Evolutionary conservation across 768 basidiomycete genomes (phyloP).

Genomic region (Coprinellus aureogranulatus): DNA sequence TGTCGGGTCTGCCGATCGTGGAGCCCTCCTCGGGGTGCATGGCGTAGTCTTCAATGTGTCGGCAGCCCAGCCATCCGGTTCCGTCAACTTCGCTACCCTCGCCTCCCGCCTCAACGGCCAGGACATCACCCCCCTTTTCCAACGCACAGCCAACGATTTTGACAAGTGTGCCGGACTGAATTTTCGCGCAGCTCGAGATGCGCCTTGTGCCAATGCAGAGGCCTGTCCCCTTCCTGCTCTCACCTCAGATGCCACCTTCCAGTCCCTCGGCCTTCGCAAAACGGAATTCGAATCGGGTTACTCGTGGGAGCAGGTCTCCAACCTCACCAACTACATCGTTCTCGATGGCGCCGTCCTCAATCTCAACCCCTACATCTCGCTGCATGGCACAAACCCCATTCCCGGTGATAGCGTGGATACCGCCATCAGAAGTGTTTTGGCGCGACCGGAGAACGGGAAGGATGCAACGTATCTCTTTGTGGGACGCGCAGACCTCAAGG

Average conservation of each 20-base stretch:
- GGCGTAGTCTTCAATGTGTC: slow-evolving; percentile 58
- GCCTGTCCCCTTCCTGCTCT: slow-evolving; percentile 63
- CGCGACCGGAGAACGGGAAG: slow-evolving; percentile 59
- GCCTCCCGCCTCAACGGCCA: slow-evolving; percentile 59
- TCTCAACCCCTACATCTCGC: slow-evolving; percentile 77
- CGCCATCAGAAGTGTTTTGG: slow-evolving; percentile 75
- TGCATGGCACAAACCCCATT: slow-evolving; percentile 62
- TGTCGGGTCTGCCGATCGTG: slow-evolving; percentile 69
- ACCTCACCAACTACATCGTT: slow-evolving; percentile 74
- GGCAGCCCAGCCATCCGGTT: slow-evolving; percentile 43
- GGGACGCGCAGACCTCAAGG: slow-evolving; percentile 60
- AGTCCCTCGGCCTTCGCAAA: slow-evolving; percentile 59
- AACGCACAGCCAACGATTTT: slow-evolving; percentile 65
- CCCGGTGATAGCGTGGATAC: slow-evolving; percentile 75
- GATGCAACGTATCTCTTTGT: slow-evolving; percentile 90
- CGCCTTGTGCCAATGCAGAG: slow-evolving; percentile 60
- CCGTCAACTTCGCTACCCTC: slow-evolving; percentile 60
- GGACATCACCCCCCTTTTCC: slow-evolving; percentile 88
- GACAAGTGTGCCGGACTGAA: slow-evolving; percentile 58
- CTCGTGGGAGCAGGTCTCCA: slow-evolving; percentile 83
- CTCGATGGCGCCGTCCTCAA: slow-evolving; percentile 94
- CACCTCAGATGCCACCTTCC: slow-evolving; percentile 54
- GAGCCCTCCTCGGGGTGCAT: slow-evolving; percentile 40
- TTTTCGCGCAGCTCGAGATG: slow-evolving; percentile 70
- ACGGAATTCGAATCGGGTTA: slow-evolving; percentile 78